Conservation (phyloP, 2,329 filamentous ascomycete species). For the Curvularia spicifera region DNA sequence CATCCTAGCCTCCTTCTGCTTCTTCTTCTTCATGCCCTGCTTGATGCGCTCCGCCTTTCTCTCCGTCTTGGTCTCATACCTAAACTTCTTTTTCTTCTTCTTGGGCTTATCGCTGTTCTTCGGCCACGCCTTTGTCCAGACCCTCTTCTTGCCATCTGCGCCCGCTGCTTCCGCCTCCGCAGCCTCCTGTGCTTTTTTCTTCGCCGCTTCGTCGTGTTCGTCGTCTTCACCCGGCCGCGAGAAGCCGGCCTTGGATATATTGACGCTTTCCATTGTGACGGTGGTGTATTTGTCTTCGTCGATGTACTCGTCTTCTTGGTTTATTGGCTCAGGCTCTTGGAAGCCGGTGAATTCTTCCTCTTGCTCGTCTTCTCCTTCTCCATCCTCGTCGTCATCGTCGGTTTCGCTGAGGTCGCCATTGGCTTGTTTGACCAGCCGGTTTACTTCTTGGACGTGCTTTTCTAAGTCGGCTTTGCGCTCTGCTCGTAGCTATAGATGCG, state of each 20-base stretch:
- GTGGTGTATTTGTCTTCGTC: slow-evolving; percentile 97
- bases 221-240: slow-evolving; percentile 57
- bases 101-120: slow-evolving; percentile 60
- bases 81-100: slow-evolving; percentile 89
- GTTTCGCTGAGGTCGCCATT: slow-evolving; percentile 45
- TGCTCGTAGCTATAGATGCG: slow-evolving; percentile 71
- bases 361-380: slow-evolving; percentile 62
- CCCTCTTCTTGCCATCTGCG: slow-evolving; percentile 59
- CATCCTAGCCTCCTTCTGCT: slow-evolving; percentile 66
- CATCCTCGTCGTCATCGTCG: slow-evolving; percentile 46
- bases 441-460: slow-evolving; percentile 78
- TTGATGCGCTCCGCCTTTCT: slow-evolving; percentile 68
- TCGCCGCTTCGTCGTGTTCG: slow-evolving; percentile 36
- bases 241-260: slow-evolving; percentile 76
- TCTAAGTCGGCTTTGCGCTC: slow-evolving; percentile 82
- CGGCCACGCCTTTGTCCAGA: slow-evolving; percentile 61
- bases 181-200: slow-evolving; percentile 23
- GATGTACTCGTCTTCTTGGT: slow-evolving; percentile 91
- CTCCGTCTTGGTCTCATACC: slow-evolving; percentile 89
- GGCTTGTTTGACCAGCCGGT: slow-evolving; percentile 70
- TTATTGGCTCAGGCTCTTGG: slow-evolving; percentile 63
- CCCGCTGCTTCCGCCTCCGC: slow-evolving; percentile 40
- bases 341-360: slow-evolving; percentile 56
- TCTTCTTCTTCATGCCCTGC: slow-evolving; percentile 72
- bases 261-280: slow-evolving; percentile 90